Evolutionary conservation across 2,329 filamentous ascomycete species (phyloP), one percentile per base, ranked within the genome.

Genomic region (Cladophialophora immunda): DNA sequence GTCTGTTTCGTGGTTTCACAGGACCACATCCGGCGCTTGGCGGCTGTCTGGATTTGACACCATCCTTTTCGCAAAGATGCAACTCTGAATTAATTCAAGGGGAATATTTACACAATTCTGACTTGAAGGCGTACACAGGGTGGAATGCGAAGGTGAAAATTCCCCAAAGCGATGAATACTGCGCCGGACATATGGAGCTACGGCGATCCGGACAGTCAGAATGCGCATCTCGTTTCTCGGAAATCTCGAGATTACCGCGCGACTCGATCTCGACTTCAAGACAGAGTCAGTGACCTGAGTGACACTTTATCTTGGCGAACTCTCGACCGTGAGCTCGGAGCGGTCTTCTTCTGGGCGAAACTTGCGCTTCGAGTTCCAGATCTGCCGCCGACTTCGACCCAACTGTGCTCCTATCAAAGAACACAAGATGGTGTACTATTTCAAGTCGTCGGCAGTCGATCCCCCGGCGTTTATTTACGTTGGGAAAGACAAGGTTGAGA

Each of bases 401-500:
- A 30, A 17, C 27, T 15, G 22, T 34, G 11, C 2, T 32, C 52
- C 25, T 11, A 17, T 50, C 45, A 4, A 25, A 27, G 45, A 13
- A 50, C 7, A 5, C 45, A 9, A 50, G 52, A 96, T 99, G 95
- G 95, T 99, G 55, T 97, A 92, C 82, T 98, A 98, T 80, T 98
- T 95, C 79, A 95, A 89, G 0, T 98, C 94, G 29, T 94, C 87
- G 68, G 88, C 89, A 50, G 92, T 97, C 45, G 85, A 89, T 13
- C 94, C 95, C 1, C 78, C 93, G 34, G 94, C 93, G 50, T 94
- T 90, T 77, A 89, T 99, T 76, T 99, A 99, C 78, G 93, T 97
- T 67, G 95, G 95, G 80, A 99, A 98, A 81, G 95, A 99, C 84
- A 99, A 99, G 82, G 94, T 95, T 74, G 95, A 99, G 84, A 99